Percentiles rank a stretch among this genome's conserved stretches.
Conservation (phyloP, 768 basidiomycete species). For the Lactarius deliciosus region DNA sequence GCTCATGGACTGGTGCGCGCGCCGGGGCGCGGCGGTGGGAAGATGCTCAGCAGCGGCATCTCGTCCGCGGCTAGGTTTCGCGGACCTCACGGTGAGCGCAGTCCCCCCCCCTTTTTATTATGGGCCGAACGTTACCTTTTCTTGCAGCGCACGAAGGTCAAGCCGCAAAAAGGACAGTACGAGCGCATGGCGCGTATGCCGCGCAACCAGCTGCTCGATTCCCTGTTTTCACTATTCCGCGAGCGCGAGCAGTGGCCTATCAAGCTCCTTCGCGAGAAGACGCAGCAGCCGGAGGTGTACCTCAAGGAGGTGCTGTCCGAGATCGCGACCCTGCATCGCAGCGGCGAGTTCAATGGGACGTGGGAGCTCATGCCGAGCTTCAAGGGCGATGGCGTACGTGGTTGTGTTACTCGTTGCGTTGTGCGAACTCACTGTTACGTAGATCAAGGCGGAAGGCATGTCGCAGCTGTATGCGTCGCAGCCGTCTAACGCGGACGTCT, state of each 20-base stretch:
- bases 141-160: constrained; percentile 52
- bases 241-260: constrained; percentile 82
- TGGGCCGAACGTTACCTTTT: not conserved
- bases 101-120: no score
- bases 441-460: constrained; percentile 40
- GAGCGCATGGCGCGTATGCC: constrained; percentile 93
- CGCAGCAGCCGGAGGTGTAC: constrained; percentile 84
- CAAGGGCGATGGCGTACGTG: constrained; percentile 59
- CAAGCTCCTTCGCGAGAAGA: constrained; percentile 70
- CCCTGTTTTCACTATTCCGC: constrained; percentile 75
- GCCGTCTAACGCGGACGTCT: constrained; percentile 36
- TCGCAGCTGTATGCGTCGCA: constrained; percentile 32
- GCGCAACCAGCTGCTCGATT: constrained; percentile 81
- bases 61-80: constrained; percentile 60
- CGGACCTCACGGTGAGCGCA: constrained; percentile 60
- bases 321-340: constrained; percentile 73
- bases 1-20: constrained; percentile 70
- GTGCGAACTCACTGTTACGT: constrained; percentile 14
- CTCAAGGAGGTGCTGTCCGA: constrained; percentile 80
- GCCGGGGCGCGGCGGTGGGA: constrained; percentile 75
- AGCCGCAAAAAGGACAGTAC: constrained; percentile 66
- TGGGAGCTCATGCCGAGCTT: constrained; percentile 80
- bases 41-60: constrained; percentile 75
- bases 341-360: constrained; percentile 75
- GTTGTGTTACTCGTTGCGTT: constrained; percentile 3